Conservation (phyloP, 495 filamentous ascomycete species). For the Pseudevernia furfuracea region DNA sequence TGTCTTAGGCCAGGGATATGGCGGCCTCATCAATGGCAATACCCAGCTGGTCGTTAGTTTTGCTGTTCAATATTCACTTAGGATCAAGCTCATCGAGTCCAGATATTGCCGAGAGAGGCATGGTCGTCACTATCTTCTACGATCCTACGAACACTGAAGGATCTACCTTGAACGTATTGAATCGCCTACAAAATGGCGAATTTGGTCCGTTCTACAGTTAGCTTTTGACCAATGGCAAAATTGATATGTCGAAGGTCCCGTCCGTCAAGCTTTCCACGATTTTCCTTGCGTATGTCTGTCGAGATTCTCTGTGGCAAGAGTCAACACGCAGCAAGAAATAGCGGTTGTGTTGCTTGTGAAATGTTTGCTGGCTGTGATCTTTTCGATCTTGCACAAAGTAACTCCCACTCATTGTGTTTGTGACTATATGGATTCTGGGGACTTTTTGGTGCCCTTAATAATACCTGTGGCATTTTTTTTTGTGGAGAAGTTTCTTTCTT, state of each 20-base stretch:
- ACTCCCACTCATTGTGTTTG: neutral
- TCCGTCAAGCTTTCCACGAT: neutral
- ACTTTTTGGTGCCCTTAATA: neutral
- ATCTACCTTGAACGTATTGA: conserved; percentile 7
- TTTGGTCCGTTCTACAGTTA: conserved; percentile 24
- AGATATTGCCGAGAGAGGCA: conserved; percentile 21
- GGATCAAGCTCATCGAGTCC: neutral
- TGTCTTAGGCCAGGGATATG: conserved; percentile 18
- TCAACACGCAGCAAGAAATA: neutral
- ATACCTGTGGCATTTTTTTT: neutral
- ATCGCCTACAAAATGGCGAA: conserved; percentile 14
- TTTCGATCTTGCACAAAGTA: neutral
- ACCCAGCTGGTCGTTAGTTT: conserved; percentile 20
- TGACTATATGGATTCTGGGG: neutral
- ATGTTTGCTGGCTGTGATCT: neutral
- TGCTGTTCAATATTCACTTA: neutral
- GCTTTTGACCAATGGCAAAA: neutral
- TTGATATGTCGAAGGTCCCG: neutral
- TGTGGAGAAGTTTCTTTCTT: neutral
- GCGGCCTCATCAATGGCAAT: neutral
- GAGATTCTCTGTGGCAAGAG: neutral
- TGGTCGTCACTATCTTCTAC: conserved; percentile 24
- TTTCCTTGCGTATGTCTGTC: neutral
- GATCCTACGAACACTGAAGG: conserved; percentile 16
- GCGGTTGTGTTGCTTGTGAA: neutral